A percentile compares a stretch with the other conserved stretches of the same genome.
phyloP scores from a whole-genome alignment of 352 stramenopile species.

The Phytophthora melonis region DNA sequence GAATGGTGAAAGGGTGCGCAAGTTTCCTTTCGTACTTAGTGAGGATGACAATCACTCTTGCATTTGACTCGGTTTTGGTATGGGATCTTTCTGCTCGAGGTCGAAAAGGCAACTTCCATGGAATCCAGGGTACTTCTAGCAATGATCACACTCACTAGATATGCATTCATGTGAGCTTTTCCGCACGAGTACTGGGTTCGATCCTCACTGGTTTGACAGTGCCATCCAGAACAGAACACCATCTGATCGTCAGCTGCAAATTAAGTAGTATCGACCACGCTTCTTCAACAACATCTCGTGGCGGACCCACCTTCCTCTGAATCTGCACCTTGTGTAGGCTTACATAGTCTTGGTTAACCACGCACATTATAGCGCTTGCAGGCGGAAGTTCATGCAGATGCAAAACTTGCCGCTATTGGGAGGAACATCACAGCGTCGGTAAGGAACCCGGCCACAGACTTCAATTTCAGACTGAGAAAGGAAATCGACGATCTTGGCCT shows the following conservation, averaged over 20 bases:
- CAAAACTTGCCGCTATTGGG: constrained; percentile 4
- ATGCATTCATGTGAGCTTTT: not conserved
- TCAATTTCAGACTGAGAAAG: constrained; percentile 1
- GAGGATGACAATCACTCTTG: constrained; percentile 13
- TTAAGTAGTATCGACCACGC: too few species aligned
- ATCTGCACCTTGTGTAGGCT: constrained; percentile 33
- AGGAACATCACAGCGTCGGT: constrained; percentile 10
- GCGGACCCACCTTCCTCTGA: constrained; percentile 3
- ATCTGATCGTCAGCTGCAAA: too few species aligned
- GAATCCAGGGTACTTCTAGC: not conserved
- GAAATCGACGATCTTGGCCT: not conserved
- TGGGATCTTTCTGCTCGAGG: not conserved
- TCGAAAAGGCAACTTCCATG: constrained; percentile 8
- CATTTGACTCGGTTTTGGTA: constrained; percentile 9
- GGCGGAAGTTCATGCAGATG: constrained; percentile 41
- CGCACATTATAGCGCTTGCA: constrained; percentile 35
- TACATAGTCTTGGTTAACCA: constrained; percentile 16
- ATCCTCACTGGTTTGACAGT: too few species aligned
- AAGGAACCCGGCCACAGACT: constrained; percentile 13
- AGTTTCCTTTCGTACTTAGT: constrained; percentile 35
- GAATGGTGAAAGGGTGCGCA: constrained; percentile 9
- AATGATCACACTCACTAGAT: too few species aligned
- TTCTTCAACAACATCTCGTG: constrained; percentile 20
- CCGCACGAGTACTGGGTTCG: not conserved
- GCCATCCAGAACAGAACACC: too few species aligned